phyloP scores from a whole-genome alignment of 345 rosid genomes.

The Arabis hirsuta region DNA sequence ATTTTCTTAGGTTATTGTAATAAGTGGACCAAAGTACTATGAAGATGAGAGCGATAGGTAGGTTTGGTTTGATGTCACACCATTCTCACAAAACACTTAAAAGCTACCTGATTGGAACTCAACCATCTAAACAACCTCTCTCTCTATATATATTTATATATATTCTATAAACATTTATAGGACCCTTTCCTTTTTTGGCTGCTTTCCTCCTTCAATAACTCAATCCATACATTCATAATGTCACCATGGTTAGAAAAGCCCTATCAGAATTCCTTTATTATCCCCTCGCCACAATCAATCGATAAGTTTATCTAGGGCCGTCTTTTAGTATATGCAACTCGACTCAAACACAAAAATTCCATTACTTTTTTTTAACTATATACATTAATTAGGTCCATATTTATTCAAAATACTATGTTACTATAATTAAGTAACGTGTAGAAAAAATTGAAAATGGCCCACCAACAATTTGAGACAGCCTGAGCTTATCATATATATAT shows the following conservation, averaged over 20 bases:
- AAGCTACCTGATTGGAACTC: constrained; percentile 43
- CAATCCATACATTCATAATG: not conserved
- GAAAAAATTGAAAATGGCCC: no score
- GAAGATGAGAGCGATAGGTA: constrained; percentile 41
- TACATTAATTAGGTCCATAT: no score
- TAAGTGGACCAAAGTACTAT: constrained; percentile 40
- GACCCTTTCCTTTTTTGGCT: constrained; percentile 33
- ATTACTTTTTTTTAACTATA: no score
- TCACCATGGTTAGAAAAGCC: not conserved
- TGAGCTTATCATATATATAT: no score
- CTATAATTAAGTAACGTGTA: no score
- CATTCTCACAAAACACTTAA: constrained; percentile 35
- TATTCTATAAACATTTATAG: not conserved
- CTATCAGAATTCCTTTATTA: not conserved
- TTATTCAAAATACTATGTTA: no score
- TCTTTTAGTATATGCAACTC: no score
- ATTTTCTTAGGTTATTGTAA: constrained; percentile 26
- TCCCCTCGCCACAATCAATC: not conserved
- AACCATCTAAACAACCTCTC: constrained; percentile 20
- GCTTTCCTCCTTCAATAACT: constrained; percentile 22
- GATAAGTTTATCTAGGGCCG: no score
- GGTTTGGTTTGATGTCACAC: constrained; percentile 45
- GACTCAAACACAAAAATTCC: no score
- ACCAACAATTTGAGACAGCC: no score
- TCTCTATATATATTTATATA: not conserved